Evolutionary conservation across 208 protist species (phyloP), one percentile per base, ranked within the genome.

Genomic region (Crithidia fasciculata): DNA sequence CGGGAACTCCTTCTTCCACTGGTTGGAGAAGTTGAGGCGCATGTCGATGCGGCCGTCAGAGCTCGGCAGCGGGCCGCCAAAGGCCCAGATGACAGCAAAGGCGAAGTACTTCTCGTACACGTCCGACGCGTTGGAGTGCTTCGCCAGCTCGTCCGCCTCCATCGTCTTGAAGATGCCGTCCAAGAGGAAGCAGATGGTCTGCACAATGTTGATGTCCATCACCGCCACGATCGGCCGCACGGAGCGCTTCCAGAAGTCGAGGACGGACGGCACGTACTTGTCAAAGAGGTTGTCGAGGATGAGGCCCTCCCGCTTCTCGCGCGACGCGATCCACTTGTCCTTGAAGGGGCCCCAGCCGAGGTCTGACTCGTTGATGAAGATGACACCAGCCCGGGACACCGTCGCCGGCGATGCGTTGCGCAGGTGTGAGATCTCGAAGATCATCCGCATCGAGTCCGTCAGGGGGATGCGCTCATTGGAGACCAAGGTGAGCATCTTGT

Each of bases 381-480:
- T 93, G 72, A 99, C 97, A 94, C 98, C 98, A 58, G 97, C 98
- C 40, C 99, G 95, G 13, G 97, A 99, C 53, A 99, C 98, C 18
- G 98, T 99, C 37, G 98, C 98, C 28, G 98, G 98, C 36, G 98
- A 99, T 15, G 98, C 98, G 79, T 99, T 98, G 70, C 90, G 89
- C 40, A 99, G 82, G 66, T 99, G 93, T 18, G 95, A 97, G 56
- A 99, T 93, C 79, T 99, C 99, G 81, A 99, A 99, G 60, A 99
- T 92, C 85, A 99, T 96, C 49, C 98, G 90, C 98, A 99, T 99
- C 41, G 95, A 94, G 64, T 98, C 89, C 59, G 95, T 99, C 64
- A 99, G 86, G 8, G 97, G 97, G 75, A 99, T 99, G 76, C 99
- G 96, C 78, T 99, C 99, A 75, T 99, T 99, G 18, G 92, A 98